phyloP scores from a whole-genome alignment of 2,329 filamentous ascomycete genomes.

The Pezizomycotina sp. region DNA sequence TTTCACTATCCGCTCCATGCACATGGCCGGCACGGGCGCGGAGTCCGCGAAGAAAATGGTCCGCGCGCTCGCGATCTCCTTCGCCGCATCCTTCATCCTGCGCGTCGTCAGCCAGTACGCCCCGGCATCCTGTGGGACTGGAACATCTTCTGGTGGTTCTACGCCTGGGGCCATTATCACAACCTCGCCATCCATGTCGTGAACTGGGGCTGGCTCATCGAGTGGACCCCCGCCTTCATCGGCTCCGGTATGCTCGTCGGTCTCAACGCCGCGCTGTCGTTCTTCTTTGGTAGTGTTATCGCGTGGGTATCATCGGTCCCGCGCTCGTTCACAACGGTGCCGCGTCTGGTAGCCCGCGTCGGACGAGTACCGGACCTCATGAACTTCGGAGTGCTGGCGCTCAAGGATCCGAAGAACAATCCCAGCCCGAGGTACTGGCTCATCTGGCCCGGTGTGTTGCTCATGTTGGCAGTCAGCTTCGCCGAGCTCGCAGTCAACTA shows the following conservation, averaged over 20 bases:
- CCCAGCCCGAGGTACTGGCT: conserved; percentile 39
- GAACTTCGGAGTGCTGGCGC: conserved; percentile 30
- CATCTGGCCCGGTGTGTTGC: conserved; percentile 36
- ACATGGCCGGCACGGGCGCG: conserved; percentile 33
- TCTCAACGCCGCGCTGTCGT: conserved; percentile 42
- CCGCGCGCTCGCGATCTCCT: conserved; percentile 38
- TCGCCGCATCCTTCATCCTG: conserved; percentile 36
- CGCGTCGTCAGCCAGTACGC: conserved; percentile 44
- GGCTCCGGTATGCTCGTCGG: conserved; percentile 43
- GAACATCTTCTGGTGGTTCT: conserved; percentile 37
- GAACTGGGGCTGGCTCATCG: conserved; percentile 46
- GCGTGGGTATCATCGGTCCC: conserved; percentile 43
- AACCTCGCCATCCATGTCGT: conserved; percentile 38
- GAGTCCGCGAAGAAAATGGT: conserved; percentile 40
- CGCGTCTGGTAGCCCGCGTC: conserved; percentile 20
- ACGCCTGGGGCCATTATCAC: conserved; percentile 39
- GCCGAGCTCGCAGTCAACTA: conserved; percentile 33
- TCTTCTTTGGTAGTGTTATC: conserved; percentile 40
- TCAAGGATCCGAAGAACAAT: conserved; percentile 30
- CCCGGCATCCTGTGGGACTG: conserved; percentile 43
- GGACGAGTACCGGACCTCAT: conserved; percentile 24
- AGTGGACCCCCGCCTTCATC: conserved; percentile 45
- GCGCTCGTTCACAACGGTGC: conserved; percentile 37
- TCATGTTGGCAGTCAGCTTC: conserved; percentile 38
- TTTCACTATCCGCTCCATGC: conserved; percentile 47